A percentile compares a stretch with the other conserved stretches of the same genome.
Conservation (phyloP, 345 rosid genomes). For the Populus tremula region DNA sequence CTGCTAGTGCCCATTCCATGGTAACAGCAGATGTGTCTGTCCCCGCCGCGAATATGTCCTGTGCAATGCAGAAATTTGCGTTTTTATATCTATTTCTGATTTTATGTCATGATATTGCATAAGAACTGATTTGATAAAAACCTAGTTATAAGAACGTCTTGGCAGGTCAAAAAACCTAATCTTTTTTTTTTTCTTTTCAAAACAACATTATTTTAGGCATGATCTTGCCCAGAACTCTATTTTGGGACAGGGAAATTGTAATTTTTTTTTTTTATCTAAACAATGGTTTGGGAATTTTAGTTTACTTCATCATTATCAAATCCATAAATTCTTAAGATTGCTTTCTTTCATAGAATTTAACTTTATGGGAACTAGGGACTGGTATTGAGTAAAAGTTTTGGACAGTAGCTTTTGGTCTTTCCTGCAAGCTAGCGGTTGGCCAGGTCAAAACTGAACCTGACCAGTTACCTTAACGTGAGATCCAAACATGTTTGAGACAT, state of each 20-base stretch:
- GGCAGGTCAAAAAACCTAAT: no score
- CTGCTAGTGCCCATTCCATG: slow-evolving; percentile 64
- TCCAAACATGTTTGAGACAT: neutral
- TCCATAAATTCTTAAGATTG: neutral
- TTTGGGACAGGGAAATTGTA: neutral
- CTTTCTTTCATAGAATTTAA: neutral
- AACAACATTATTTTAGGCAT: no score
- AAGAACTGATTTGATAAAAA: neutral
- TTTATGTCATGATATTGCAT: neutral
- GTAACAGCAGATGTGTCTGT: slow-evolving; percentile 59
- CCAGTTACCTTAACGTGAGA: neutral
- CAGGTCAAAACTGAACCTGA: neutral
- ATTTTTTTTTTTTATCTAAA: no score
- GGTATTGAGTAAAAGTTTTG: neutral
- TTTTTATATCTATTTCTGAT: neutral
- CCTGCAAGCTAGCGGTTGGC: neutral
- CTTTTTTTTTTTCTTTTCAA: no score
- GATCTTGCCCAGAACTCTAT: neutral
- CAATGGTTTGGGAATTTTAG: neutral
- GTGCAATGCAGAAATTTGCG: neutral
- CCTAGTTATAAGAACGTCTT: no score
- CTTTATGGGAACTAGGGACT: neutral
- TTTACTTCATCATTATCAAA: neutral
- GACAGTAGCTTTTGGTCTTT: neutral
- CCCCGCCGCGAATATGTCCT: slow-evolving; percentile 67